Evolutionary conservation across 352 stramenopile genomes (phyloP).

Genomic region (Salisapilia sapeloensis): DNA sequence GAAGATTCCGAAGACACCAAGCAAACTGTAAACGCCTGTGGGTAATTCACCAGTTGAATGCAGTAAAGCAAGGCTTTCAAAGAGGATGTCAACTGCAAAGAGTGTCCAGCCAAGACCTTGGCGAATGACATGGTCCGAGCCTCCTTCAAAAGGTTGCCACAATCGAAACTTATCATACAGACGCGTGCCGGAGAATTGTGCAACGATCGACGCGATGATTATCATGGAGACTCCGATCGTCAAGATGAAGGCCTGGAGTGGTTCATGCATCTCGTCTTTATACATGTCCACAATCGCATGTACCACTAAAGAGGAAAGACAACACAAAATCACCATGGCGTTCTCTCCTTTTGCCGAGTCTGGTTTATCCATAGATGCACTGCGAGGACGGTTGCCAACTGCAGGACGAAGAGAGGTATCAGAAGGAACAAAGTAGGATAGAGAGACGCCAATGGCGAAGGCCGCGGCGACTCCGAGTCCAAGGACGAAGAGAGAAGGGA

Average conservation of each 20-base stretch:
- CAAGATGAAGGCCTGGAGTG: conserved; percentile 3
- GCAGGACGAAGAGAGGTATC: neutral
- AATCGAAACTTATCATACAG: conserved; percentile 10
- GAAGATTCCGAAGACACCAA: conserved; percentile 14
- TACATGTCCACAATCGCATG: conserved; percentile 8
- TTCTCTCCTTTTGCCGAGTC: conserved; percentile 15
- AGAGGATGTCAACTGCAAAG: conserved; percentile 23
- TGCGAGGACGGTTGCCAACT: neutral
- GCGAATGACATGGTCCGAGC: conserved; percentile 18
- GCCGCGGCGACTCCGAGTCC: conserved; percentile 13
- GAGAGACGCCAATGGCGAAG: conserved; percentile 11
- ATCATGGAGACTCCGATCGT: conserved; percentile 11
- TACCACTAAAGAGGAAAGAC: conserved; percentile 16
- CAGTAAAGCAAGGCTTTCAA: conserved; percentile 22
- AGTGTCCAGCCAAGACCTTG: conserved; percentile 37
- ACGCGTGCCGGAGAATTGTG: conserved; percentile 13
- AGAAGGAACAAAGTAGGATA: conserved; percentile 14
- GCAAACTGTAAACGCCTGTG: conserved; percentile 9
- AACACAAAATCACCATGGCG: conserved; percentile 14
- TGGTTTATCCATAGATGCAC: neutral
- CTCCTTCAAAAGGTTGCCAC: conserved; percentile 34
- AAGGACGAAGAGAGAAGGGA: conserved; percentile 9
- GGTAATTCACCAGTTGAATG: conserved; percentile 8
- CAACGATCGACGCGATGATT: conserved; percentile 9
- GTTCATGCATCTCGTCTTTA: neutral